A percentile compares a stretch with the other conserved stretches of the same genome.
Evolutionary conservation across 805 yeast genomes (phyloP).

Genomic region (Saturnispora quitensis): DNA sequence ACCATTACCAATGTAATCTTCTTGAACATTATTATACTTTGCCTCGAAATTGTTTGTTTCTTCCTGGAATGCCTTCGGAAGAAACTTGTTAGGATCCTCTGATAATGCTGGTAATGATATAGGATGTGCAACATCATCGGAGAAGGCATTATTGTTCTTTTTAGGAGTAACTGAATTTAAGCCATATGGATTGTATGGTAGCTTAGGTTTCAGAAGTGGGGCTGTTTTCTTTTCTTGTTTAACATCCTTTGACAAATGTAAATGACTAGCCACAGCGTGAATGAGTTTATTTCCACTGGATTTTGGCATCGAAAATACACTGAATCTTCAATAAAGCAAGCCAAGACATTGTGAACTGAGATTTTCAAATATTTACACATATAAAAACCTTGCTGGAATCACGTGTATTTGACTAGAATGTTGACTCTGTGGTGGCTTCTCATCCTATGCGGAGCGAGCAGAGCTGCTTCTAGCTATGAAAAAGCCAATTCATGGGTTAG

Average conservation of each 20-base stretch:
- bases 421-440: conserved; percentile 1
- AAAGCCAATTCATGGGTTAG: not conserved
- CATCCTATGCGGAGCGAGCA: not conserved
- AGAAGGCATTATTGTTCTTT: not conserved
- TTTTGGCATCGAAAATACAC: not conserved
- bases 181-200: conserved; percentile 60
- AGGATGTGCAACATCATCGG: conserved; percentile 1
- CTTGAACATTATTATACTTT: conserved; percentile 40
- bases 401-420: not conserved
- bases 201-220: conserved; percentile 20
- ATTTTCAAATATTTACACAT: not conserved
- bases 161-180: conserved; percentile 25
- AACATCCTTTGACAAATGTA: not conserved
- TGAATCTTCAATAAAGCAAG: not conserved
- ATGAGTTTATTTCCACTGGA: conserved; percentile 1
- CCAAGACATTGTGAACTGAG: not conserved
- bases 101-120: conserved; percentile 45
- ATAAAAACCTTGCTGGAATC: not conserved
- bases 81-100: conserved; percentile 51
- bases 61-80: conserved; percentile 48
- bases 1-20: conserved; percentile 49
- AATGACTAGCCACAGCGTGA: not conserved
- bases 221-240: conserved; percentile 2
- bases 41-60: conserved; percentile 40
- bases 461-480: not conserved